Evolutionary conservation across 768 basidiomycete genomes (phyloP).

Genomic region (Pholiota conissans): DNA sequence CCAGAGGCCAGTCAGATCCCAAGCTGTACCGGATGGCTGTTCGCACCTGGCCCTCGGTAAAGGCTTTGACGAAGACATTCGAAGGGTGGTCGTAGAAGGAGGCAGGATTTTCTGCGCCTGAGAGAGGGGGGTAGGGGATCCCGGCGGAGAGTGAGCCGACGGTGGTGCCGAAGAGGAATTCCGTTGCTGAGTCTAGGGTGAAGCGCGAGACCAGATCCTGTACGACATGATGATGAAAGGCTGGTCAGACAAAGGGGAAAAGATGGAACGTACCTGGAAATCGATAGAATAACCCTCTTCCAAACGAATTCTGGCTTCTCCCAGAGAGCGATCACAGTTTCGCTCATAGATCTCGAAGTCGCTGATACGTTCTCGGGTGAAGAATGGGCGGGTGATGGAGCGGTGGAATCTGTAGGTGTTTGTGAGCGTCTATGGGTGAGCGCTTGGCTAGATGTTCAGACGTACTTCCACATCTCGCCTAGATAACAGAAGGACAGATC

Average conservation of each 20-base stretch:
- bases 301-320: constrained; percentile 44
- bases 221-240: background rate
- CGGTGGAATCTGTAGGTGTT: constrained; percentile 49
- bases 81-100: constrained; percentile 33
- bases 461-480: constrained; percentile 68
- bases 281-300: constrained; percentile 50
- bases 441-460: background rate
- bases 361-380: constrained; percentile 55
- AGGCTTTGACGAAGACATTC: constrained; percentile 47
- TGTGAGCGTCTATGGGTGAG: background rate
- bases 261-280: constrained; percentile 47
- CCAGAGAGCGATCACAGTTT: constrained; percentile 49
- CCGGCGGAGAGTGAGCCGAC: constrained; percentile 48
- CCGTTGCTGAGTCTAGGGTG: constrained; percentile 62
- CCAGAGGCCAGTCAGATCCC: constrained; percentile 34
- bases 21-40: constrained; percentile 38
- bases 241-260: background rate
- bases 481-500: background rate
- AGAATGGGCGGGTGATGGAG: constrained; percentile 68
- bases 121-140: constrained; percentile 46
- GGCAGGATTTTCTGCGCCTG: constrained; percentile 26
- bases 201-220: constrained; percentile 47
- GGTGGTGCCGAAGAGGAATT: constrained; percentile 54
- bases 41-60: constrained; percentile 43
- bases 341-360: constrained; percentile 63